phyloP scores from a whole-genome alignment of 345 rosid species.

The Populus ilicifolia region DNA sequence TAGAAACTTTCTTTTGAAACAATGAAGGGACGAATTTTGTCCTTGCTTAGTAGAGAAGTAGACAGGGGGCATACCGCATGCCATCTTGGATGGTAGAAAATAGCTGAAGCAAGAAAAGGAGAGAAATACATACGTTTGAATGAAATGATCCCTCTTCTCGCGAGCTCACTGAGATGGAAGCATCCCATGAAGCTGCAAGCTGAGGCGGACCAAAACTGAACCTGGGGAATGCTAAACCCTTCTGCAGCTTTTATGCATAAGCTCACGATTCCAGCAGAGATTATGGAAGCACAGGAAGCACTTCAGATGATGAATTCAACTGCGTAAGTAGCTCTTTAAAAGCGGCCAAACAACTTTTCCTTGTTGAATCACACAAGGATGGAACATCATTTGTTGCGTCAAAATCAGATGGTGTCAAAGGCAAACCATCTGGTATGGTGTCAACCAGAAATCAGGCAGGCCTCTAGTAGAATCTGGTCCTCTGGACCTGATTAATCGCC shows the following conservation, averaged over 20 bases:
- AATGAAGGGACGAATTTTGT: not conserved
- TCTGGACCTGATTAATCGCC: constrained; percentile 18
- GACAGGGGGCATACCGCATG: not conserved
- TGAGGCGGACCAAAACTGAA: constrained; percentile 17
- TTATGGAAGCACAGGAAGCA: constrained; percentile 11
- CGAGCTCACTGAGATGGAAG: constrained; percentile 29
- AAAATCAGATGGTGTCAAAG: constrained; percentile 22
- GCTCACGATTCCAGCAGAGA: constrained; percentile 15
- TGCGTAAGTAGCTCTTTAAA: constrained; percentile 6
- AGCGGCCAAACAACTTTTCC: constrained; percentile 11
- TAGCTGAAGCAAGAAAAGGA: not conserved
- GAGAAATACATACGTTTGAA: constrained; percentile 25
- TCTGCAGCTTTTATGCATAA: constrained; percentile 14
- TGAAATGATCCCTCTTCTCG: constrained; percentile 30
- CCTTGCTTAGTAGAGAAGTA: not conserved
- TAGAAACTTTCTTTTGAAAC: constrained; percentile 31
- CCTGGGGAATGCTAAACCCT: constrained; percentile 7
- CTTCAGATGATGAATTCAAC: not conserved
- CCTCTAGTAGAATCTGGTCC: constrained; percentile 10
- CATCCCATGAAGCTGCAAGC: constrained; percentile 16
- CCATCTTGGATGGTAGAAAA: not conserved
- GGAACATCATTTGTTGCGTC: constrained; percentile 16
- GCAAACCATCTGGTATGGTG: constrained; percentile 35
- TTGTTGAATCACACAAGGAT: constrained; percentile 7
- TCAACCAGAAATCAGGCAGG: constrained; percentile 15